phyloP scores from a whole-genome alignment of 2,329 filamentous ascomycete genomes.

The Ophiostoma piceae region DNA sequence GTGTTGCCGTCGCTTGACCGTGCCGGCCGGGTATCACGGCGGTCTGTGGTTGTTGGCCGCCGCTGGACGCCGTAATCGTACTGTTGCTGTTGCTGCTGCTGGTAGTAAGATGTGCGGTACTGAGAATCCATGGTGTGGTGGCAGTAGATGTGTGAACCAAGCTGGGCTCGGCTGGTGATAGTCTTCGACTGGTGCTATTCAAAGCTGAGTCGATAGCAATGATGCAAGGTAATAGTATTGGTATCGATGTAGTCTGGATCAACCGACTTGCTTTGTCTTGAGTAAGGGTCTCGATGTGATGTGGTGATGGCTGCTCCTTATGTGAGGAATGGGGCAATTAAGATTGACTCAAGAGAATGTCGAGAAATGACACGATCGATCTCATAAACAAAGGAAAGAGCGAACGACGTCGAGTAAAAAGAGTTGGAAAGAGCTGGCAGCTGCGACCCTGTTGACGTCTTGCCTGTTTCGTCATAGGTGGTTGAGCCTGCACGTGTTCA shows the following conservation, averaged over 20 bases:
- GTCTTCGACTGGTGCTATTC: neutral
- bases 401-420: conserved; percentile 15
- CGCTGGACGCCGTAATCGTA: conserved; percentile 35
- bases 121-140: conserved; percentile 36
- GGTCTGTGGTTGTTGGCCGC: conserved; percentile 34
- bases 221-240: neutral
- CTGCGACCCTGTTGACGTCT: conserved; percentile 23
- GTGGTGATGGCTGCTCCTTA: neutral
- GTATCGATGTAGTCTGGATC: neutral
- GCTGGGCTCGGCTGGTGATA: neutral
- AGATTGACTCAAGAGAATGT: neutral
- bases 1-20: conserved; percentile 85
- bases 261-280: neutral
- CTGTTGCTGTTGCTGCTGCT: conserved; percentile 29
- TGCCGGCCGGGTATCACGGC: conserved; percentile 47
- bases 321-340: conserved; percentile 8
- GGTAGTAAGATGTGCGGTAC: conserved; percentile 52
- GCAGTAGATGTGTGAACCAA: neutral
- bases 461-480: conserved; percentile 24
- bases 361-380: conserved; percentile 9
- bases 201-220: neutral
- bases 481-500: conserved; percentile 20
- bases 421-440: conserved; percentile 1
- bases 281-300: neutral
- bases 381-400: conserved; percentile 14